phyloP scores from a whole-genome alignment of 768 basidiomycete species.

The Calocera viscosa region DNA sequence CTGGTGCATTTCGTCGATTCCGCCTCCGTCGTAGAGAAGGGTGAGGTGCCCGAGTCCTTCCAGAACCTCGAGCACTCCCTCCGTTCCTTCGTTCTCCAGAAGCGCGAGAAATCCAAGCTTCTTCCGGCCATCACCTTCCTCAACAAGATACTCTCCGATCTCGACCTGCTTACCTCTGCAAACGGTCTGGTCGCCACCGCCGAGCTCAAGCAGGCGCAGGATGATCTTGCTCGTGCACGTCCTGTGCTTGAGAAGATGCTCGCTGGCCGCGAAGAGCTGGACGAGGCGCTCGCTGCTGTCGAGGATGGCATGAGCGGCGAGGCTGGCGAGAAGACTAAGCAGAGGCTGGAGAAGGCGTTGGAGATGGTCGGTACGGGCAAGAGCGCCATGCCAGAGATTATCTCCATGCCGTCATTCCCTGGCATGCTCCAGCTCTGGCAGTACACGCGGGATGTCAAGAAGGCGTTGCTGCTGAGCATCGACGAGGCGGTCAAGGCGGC shows the following conservation, averaged over 20 bases:
- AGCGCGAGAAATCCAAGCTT: conserved; percentile 92
- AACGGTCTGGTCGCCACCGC: conserved; percentile 77
- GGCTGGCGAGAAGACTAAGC: conserved; percentile 43
- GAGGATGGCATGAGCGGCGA: conserved; percentile 62
- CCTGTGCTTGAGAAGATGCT: conserved; percentile 87
- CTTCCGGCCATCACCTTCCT: conserved; percentile 88
- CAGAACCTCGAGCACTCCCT: conserved; percentile 79
- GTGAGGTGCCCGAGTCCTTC: conserved; percentile 49
- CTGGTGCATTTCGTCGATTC: conserved; percentile 99
- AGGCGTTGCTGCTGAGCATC: conserved; percentile 60
- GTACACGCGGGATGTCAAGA: conserved; percentile 69
- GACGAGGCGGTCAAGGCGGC: conserved; percentile 67
- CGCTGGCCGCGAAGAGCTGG: conserved; percentile 54
- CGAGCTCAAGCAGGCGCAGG: conserved; percentile 59
- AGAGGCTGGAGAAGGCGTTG: conserved; percentile 52
- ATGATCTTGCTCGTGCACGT: conserved; percentile 51
- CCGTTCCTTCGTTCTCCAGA: conserved; percentile 88
- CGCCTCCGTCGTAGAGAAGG: conserved; percentile 49
- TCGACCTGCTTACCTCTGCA: conserved; percentile 73
- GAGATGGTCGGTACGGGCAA: conserved; percentile 66
- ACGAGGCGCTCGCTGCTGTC: conserved; percentile 60
- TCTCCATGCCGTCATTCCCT: conserved; percentile 59
- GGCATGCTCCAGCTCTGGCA: conserved; percentile 75
- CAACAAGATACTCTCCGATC: conserved; percentile 73
- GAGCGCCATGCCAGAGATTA: conserved; percentile 40